Evolutionary conservation across 177 flowering plant species (phyloP).

Genomic region (Telopea speciosissima): DNA sequence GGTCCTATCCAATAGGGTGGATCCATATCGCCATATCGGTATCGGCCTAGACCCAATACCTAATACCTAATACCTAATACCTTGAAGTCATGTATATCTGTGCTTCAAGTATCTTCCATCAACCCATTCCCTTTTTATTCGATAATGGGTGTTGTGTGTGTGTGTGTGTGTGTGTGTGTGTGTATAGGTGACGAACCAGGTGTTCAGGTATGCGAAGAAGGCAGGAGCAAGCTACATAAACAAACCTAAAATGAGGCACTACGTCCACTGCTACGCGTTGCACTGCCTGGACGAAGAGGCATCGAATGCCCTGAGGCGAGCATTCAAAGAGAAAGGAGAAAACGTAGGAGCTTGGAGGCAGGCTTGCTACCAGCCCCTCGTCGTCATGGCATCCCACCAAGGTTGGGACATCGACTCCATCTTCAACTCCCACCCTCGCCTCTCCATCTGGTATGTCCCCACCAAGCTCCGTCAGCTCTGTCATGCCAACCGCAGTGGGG

Average conservation of each 20-base stretch:
- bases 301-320: slow-evolving; percentile 66
- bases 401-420: slow-evolving; percentile 93
- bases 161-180: too few species aligned
- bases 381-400: slow-evolving; percentile 61
- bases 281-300: slow-evolving; percentile 83
- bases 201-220: slow-evolving; percentile 84
- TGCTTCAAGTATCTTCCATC: too few species aligned
- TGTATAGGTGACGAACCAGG: slow-evolving; percentile 89
- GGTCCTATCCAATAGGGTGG: too few species aligned
- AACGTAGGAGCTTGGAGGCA: slow-evolving; percentile 97
- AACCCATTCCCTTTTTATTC: too few species aligned
- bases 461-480: slow-evolving; percentile 97
- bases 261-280: slow-evolving; percentile 92
- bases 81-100: too few species aligned
- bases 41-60: too few species aligned
- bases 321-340: slow-evolving; percentile 82
- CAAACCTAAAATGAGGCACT: slow-evolving; percentile 99
- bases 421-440: slow-evolving; percentile 75
- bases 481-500: slow-evolving; percentile 60
- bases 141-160: too few species aligned
- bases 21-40: too few species aligned
- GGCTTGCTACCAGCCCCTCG: slow-evolving; percentile 91
- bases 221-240: slow-evolving; percentile 93
- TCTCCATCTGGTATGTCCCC: slow-evolving; percentile 92
- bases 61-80: too few species aligned